Evolutionary conservation across 352 stramenopile species (phyloP).

Genomic region (Phytophthora cryptogea): DNA sequence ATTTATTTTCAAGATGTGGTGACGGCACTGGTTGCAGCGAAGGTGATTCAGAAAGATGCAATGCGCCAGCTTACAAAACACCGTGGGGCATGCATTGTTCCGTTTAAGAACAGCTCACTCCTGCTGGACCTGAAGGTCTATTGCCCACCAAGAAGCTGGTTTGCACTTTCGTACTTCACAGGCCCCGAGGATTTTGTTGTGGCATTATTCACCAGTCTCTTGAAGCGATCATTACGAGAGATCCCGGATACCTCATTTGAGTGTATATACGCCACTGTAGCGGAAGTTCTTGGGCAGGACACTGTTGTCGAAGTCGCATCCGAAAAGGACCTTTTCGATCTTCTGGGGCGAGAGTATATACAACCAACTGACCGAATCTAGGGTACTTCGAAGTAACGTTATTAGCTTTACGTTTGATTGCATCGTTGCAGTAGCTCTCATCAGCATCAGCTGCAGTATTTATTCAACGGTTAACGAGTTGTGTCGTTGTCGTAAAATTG

Average conservation of each 20-base stretch:
- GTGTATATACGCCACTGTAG: conserved; percentile 44
- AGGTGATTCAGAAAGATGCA: conserved; percentile 29
- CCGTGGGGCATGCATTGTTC: conserved; percentile 56
- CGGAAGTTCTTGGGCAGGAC: conserved; percentile 38
- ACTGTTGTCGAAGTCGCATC: conserved; percentile 42
- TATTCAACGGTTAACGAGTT: conserved; percentile 26
- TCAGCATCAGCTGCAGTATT: conserved; percentile 27
- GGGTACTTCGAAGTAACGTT: conserved; percentile 1
- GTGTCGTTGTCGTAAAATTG: not conserved
- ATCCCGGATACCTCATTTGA: conserved; percentile 62
- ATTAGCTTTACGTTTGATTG: not conserved
- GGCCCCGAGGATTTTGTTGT: conserved; percentile 60
- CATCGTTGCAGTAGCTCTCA: conserved; percentile 5
- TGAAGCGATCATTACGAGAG: conserved; percentile 50
- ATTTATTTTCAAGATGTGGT: conserved; percentile 43
- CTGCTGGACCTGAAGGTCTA: conserved; percentile 80
- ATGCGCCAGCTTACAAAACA: conserved; percentile 42
- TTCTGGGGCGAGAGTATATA: conserved; percentile 53
- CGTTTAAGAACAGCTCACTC: conserved; percentile 58
- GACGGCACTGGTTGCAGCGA: conserved; percentile 38
- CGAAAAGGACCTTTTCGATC: conserved; percentile 68
- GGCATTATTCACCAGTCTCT: conserved; percentile 47
- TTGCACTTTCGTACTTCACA: conserved; percentile 80
- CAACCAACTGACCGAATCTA: conserved; percentile 50
- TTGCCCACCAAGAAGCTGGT: conserved; percentile 56